phyloP scores from a whole-genome alignment of 768 basidiomycete genomes.

The Suillus discolor region DNA sequence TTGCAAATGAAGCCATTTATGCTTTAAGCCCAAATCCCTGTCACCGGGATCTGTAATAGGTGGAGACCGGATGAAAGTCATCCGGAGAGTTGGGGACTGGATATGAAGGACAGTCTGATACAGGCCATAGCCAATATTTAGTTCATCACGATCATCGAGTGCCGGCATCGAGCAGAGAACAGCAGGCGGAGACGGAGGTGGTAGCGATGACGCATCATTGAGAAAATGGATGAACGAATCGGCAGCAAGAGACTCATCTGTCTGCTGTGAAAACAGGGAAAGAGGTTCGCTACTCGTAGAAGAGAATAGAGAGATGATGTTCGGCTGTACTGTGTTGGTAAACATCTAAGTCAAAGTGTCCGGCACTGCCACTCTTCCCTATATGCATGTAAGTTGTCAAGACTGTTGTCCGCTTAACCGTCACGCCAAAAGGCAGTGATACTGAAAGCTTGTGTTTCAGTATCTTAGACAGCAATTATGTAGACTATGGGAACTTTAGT shows the following conservation, averaged over 20 bases:
- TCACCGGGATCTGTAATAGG: slow-evolving; percentile 23
- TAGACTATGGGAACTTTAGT: no score
- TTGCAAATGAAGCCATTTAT: slow-evolving; percentile 77
- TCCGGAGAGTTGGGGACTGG: slow-evolving; percentile 72
- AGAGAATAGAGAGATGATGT: slow-evolving; percentile 72
- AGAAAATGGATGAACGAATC: slow-evolving; percentile 71
- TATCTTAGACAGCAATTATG: no score
- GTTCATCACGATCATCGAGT: slow-evolving; percentile 31
- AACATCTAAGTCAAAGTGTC: slow-evolving; percentile 49
- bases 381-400: no score
- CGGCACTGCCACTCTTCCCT: background rate
- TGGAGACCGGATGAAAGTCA: slow-evolving; percentile 70
- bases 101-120: slow-evolving; percentile 76
- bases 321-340: slow-evolving; percentile 57
- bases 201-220: slow-evolving; percentile 55
- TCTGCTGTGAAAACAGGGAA: slow-evolving; percentile 49
- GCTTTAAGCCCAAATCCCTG: slow-evolving; percentile 58
- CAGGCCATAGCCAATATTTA: slow-evolving; percentile 41
- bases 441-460: no score
- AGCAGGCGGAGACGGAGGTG: slow-evolving; percentile 48
- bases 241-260: slow-evolving; percentile 51
- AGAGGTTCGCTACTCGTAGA: slow-evolving; percentile 69
- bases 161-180: slow-evolving; percentile 46
- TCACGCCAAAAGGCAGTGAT: no score
- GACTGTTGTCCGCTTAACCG: no score